Evolutionary conservation across 2,329 filamentous ascomycete genomes (phyloP).

Genomic region (Stagonosporopsis tanaceti): DNA sequence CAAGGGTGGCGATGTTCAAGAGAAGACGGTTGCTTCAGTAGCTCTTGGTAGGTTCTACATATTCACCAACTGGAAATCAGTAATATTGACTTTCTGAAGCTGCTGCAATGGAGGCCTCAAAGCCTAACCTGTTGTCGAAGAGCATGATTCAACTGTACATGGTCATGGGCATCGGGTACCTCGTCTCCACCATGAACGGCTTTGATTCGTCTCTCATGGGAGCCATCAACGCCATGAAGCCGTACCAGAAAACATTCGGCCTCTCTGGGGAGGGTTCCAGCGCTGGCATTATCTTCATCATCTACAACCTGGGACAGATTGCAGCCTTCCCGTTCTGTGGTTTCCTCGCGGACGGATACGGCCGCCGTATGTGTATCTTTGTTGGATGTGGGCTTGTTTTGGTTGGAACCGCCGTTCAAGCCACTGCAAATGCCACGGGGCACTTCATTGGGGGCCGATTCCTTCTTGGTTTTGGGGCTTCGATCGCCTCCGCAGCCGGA

Average conservation of each 20-base stretch:
- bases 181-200: conserved; percentile 47
- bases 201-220: conserved; percentile 53
- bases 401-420: conserved; percentile 61
- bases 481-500: conserved; percentile 64
- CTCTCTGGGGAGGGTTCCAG: conserved; percentile 58
- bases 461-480: conserved; percentile 58
- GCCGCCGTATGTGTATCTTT: conserved; percentile 64
- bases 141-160: conserved; percentile 45
- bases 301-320: conserved; percentile 60
- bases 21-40: conserved; percentile 42
- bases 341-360: conserved; percentile 53
- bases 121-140: conserved; percentile 40
- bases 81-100: conserved; percentile 27
- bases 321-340: conserved; percentile 58
- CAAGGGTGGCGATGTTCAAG: conserved; percentile 33
- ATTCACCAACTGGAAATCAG: neutral
- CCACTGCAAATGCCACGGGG: conserved; percentile 55
- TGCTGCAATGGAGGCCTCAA: conserved; percentile 44
- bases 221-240: conserved; percentile 62
- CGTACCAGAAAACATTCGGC: conserved; percentile 60
- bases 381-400: conserved; percentile 63
- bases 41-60: conserved; percentile 33
- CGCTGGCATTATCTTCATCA: conserved; percentile 58
- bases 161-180: conserved; percentile 47
- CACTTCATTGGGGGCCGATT: conserved; percentile 62